Percentiles rank a stretch among this genome's conserved stretches.
Evolutionary conservation across 495 filamentous ascomycete species (phyloP).

Genomic region (Aspergillus wentii): DNA sequence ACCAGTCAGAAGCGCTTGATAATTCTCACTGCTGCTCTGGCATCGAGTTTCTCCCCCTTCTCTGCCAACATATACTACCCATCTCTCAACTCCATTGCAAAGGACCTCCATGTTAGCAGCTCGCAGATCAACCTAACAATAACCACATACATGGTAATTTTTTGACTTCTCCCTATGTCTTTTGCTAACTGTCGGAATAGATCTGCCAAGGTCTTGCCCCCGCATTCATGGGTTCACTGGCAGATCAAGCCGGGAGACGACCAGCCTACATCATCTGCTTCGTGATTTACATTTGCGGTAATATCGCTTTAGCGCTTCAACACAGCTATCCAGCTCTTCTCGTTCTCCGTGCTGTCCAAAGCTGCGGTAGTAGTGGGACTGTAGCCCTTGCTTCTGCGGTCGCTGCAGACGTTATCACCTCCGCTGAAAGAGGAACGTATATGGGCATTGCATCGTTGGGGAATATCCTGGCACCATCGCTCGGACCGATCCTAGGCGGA

Average conservation of each 20-base stretch:
- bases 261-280: conserved; percentile 45
- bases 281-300: conserved; percentile 40
- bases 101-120: conserved; percentile 23
- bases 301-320: conserved; percentile 43
- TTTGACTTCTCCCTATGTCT: neutral
- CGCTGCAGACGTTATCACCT: conserved; percentile 40
- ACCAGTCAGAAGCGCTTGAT: conserved; percentile 21
- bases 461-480: conserved; percentile 26
- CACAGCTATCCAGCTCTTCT: conserved; percentile 40
- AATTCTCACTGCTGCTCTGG: conserved; percentile 11
- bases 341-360: conserved; percentile 45
- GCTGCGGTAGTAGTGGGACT: conserved; percentile 43
- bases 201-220: conserved; percentile 49
- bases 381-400: conserved; percentile 41
- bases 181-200: conserved; percentile 12
- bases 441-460: conserved; percentile 35
- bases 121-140: conserved; percentile 41
- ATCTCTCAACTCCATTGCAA: conserved; percentile 28
- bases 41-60: conserved; percentile 30
- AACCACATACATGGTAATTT: conserved; percentile 36
- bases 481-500: conserved; percentile 63
- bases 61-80: conserved; percentile 45
- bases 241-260: conserved; percentile 45
- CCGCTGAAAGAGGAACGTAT: conserved; percentile 43
- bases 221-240: conserved; percentile 42